Conservation (phyloP, 2,329 filamentous ascomycete genomes). For the Trichoderma breve region DNA sequence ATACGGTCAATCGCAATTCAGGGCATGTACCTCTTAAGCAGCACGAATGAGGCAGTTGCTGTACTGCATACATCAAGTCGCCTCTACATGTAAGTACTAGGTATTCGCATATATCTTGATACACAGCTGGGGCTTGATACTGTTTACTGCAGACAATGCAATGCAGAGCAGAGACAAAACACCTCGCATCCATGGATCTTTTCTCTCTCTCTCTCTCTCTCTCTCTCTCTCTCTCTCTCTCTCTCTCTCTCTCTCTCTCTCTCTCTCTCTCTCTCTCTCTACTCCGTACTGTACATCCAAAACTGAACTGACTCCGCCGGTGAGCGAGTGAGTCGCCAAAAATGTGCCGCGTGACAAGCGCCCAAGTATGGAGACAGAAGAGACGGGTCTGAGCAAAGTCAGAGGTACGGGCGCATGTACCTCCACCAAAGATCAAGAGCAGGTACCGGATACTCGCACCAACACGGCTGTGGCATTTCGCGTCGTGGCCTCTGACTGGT, state of each 20-base stretch:
- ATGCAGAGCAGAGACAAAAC: not conserved
- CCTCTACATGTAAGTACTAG: too few relatives aligned
- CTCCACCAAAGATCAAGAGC: not conserved
- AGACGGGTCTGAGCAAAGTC: not conserved
- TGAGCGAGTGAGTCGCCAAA: not conserved
- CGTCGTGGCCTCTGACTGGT: not conserved
- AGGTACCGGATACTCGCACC: not conserved
- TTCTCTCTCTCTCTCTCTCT: too few relatives aligned
- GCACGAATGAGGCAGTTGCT: not conserved
- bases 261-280: too few relatives aligned
- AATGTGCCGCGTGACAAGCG: conserved; percentile 8
- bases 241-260: too few relatives aligned
- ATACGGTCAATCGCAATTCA: not conserved
- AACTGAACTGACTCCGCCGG: not conserved
- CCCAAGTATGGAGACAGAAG: not conserved
- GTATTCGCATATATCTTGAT: not conserved
- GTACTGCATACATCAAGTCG: not conserved
- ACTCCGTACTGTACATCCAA: too few relatives aligned
- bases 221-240: too few relatives aligned
- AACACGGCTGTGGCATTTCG: not conserved
- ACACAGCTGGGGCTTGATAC: not conserved
- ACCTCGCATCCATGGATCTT: not conserved
- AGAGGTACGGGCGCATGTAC: not conserved
- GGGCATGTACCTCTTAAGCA: not conserved
- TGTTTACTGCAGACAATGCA: not conserved